Base-by-base conservation (phyloP, 768 basidiomycete species). In the Psilocybe azurescens region DNA sequence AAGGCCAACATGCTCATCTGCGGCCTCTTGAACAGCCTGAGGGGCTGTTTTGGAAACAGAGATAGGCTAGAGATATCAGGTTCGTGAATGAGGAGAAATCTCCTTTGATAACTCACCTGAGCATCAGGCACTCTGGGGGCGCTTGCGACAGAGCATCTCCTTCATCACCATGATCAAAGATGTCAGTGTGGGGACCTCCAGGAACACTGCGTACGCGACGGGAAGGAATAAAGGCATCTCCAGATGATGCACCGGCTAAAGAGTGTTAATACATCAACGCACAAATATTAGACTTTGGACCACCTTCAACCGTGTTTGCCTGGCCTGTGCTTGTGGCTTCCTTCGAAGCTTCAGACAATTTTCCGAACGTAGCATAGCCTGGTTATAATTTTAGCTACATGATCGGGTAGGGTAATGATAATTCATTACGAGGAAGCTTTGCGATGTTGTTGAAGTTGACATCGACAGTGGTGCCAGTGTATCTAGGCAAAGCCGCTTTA, bases 291-390 rank as follows among this genome's bases (percentile, higher is more conserved):
- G n/a, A 44, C 41, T 6, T 44, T 3, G 46, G 44, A 46, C 33
- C 51, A 53, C 61, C 56, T 39, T 52, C 32, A 33, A 38, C 46
- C n/a, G 30, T 16, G 13, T 14, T 11, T 7, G 30, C 33, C 33
- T 33, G 41, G 0, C n/a, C 32, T 32, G 32, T 38, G n/a, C 9
- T 38, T 5, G 41, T 13, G 39, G 56, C 46, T 16, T 14, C 53
- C 48, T 59, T 65, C 59, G 60, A 36, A 54, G 58, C 30, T 33
- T 59, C 70, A 24, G 77, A 67, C n/a, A 84, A 59, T 65, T 83
- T 90, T 51, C 90, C 90, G 69, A 93, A 91, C 62, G 81, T 81
- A 7, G 87, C 90, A 68, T 91, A 91, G 56, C 86, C 90, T 93
- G 67, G 36, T 46, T n/a, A 59, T 62, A 6, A 39, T 24, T 38